phyloP scores from a whole-genome alignment of 345 rosid genomes.

The Trapa incisa region DNA sequence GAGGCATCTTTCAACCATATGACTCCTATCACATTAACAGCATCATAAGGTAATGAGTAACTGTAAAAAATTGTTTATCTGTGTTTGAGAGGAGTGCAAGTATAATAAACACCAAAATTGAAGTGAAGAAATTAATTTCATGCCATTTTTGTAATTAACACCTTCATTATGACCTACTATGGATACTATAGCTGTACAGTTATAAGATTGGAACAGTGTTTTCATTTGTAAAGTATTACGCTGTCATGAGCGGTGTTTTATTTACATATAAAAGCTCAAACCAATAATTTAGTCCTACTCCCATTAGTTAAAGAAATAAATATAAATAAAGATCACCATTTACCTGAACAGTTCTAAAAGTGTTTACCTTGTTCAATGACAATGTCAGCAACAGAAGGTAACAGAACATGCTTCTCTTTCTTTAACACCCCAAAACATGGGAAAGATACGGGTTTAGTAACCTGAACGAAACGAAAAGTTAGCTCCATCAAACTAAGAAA shows the following conservation, averaged over 20 bases:
- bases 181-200: neutral
- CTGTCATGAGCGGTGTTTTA: neutral
- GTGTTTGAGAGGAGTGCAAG: neutral
- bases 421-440: constrained; percentile 59
- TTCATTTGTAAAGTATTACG: neutral
- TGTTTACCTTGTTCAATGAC: constrained; percentile 52
- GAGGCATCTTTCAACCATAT: neutral
- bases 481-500: neutral
- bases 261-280: neutral
- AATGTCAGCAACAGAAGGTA: constrained; percentile 52
- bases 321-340: neutral
- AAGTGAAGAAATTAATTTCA: neutral
- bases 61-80: neutral
- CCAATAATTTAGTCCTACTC: neutral
- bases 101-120: neutral
- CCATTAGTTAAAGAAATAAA: neutral
- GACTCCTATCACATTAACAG: neutral
- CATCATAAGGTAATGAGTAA: neutral
- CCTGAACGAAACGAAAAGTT: constrained; percentile 21
- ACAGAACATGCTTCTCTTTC: constrained; percentile 55
- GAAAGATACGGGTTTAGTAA: constrained; percentile 41
- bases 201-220: neutral
- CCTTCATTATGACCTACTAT: neutral
- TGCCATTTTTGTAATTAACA: neutral
- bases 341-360: neutral